Evolutionary conservation across 2,329 filamentous ascomycete genomes (phyloP).

Genomic region (Aspergillus costaricaensis): DNA sequence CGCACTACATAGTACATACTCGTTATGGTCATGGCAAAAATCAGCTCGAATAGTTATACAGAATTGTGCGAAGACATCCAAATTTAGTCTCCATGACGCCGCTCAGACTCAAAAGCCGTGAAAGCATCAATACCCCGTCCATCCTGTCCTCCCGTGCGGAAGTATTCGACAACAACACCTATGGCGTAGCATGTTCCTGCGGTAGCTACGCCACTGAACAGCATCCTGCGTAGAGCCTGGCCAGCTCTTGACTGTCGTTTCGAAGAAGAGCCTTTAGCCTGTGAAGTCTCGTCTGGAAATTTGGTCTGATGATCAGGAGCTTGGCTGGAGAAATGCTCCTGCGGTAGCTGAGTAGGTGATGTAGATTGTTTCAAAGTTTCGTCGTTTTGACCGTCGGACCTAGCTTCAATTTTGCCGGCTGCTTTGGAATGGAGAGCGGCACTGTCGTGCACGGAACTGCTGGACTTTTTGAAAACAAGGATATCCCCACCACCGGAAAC

Average conservation of each 20-base stretch:
- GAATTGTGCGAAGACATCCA: neutral
- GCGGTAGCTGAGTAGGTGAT: neutral
- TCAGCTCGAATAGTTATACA: neutral
- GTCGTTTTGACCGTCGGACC: neutral
- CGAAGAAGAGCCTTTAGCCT: neutral
- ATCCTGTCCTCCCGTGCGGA: constrained; percentile 43
- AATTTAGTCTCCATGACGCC: constrained; percentile 25
- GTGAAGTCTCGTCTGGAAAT: neutral
- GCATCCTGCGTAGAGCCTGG: constrained; percentile 33
- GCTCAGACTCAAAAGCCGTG: constrained; percentile 41
- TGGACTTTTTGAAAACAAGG: constrained; percentile 40
- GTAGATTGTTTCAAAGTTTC: neutral
- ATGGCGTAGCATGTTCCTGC: constrained; percentile 45
- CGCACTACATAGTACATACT: neutral
- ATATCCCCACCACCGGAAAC: constrained; percentile 45
- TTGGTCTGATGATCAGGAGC: neutral
- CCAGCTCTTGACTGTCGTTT: constrained; percentile 18
- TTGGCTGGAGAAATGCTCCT: neutral
- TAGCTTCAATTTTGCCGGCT: neutral
- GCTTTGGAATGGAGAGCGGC: neutral
- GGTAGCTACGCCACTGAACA: constrained; percentile 38
- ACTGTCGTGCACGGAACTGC: neutral
- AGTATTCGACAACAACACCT: constrained; percentile 44
- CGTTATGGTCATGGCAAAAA: too few relatives aligned
- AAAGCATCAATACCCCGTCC: constrained; percentile 42